Evolutionary conservation across 2,329 filamentous ascomycete species (phyloP).

Genomic region (Trichoderma guizhouense): DNA sequence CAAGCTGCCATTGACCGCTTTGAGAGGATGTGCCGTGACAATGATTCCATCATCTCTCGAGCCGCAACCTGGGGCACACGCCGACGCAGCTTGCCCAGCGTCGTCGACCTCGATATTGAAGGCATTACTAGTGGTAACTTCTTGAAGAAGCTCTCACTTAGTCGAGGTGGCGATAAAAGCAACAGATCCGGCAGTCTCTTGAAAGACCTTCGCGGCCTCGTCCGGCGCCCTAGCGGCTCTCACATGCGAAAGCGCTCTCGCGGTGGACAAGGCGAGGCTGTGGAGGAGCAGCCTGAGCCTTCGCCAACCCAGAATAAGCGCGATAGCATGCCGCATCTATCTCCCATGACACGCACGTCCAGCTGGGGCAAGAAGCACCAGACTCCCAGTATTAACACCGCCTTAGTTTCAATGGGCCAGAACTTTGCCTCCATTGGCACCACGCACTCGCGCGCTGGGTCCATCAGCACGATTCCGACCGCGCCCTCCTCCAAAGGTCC

Average conservation of each 20-base stretch:
- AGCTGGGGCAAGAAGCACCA: slow-evolving; percentile 50
- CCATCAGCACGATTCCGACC: slow-evolving; percentile 51
- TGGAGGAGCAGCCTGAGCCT: slow-evolving; percentile 24
- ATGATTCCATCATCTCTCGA: slow-evolving; percentile 57
- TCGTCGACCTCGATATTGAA: slow-evolving; percentile 52
- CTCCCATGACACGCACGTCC: slow-evolving; percentile 47
- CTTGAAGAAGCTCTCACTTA: slow-evolving; percentile 59
- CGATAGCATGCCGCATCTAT: slow-evolving; percentile 44
- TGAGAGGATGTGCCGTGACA: slow-evolving; percentile 51
- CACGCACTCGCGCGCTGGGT: slow-evolving; percentile 56
- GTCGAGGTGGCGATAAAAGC: slow-evolving; percentile 40
- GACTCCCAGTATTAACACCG: slow-evolving; percentile 57
- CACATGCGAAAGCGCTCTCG: slow-evolving; percentile 47
- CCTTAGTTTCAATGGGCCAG: slow-evolving; percentile 53
- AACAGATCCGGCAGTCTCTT: slow-evolving; percentile 48
- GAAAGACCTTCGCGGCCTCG: slow-evolving; percentile 48
- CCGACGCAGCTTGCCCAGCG: slow-evolving; percentile 60
- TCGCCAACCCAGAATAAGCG: slow-evolving; percentile 37
- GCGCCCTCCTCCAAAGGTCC: slow-evolving; percentile 49
- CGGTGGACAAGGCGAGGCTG: slow-evolving; percentile 35
- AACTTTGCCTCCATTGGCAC: slow-evolving; percentile 55
- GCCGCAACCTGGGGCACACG: slow-evolving; percentile 69
- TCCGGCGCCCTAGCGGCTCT: slow-evolving; percentile 48
- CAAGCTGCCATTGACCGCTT: slow-evolving; percentile 53
- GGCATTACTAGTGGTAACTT: slow-evolving; percentile 59